Evolutionary conservation across 768 basidiomycete genomes (phyloP), one percentile per base, ranked within the genome.

Genomic region (Podaxis sp.): DNA sequence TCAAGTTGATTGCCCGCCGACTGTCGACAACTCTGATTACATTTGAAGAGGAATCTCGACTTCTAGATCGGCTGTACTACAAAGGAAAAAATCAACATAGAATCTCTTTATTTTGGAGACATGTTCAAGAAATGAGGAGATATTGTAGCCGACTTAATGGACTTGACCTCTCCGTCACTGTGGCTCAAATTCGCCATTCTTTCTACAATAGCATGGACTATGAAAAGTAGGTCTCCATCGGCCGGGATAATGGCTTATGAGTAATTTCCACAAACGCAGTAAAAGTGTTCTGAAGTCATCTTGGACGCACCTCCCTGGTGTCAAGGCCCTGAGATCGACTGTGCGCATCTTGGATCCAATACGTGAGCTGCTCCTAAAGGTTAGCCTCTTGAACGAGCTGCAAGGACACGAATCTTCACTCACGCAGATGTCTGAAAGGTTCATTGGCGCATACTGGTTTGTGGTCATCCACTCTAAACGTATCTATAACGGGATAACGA

Each of bases 21-120:
- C 77, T 90, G 17, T 82, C 80, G 52, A 69, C 76, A 43, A 74
- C 76, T 11, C 66, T 84, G 50, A 64, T 74, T 15, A 69, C 76
- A 13, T 78, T 82, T 46, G 66, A 73, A 2, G 79, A 83, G 27
- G 89, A 91, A 67, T 70, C 84, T 4, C 81, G 81, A 56, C 72
- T 90, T 19, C 76, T 93, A 38, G 84, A 87, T 66, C 79, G 88
- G 63, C 70, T 93, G 1, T 87, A 87, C 70, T 93, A 93, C 75
- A 91, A 90, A 67, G 85, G 85, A 65, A 91, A 89, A 69, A 93
- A 92, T 66, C 91, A 94, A 68, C 89, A 90, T 70, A 81, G 85
- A 33, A 70, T 78, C 3, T 82, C 88, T 25, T 73, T 91, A 11
- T 91, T 91, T 71, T 93, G 90, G 88, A 78, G 82, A 67, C 84